Base-by-base conservation (phyloP, 2,329 filamentous ascomycete species). In the Fusarium miscanthi region DNA sequence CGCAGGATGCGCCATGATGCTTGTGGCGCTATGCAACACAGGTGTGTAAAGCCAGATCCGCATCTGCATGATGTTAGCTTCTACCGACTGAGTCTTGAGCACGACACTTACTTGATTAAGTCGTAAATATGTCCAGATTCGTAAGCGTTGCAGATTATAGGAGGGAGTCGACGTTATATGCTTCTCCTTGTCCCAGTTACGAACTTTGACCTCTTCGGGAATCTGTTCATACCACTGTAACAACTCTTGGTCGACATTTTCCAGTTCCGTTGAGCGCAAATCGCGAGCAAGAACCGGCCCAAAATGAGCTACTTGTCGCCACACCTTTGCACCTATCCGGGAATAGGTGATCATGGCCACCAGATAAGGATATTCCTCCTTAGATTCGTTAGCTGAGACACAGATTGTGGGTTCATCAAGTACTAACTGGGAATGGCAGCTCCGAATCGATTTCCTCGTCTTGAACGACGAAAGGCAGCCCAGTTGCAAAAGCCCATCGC, bases 21-120 rank as follows among this genome's bases (percentile, higher is more conserved):
- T 95, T 17, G 90, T 92, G 7, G 93, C 90, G 23, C 92, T 95
- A 80, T 97, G 94, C 13, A 98, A 84, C 6, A 97, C 91, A 0
- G 94, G 94, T 0, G 94, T 93, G 80, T 97, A 95, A 33, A 98
- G 93, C 79, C 94, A 90, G 64, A 95, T 96, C 9, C 95, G 92
- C 83, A 97, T 93, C 83, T 84, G 59, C 10, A 6, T 31, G 17
- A 25, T 59, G 46, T 78, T 17, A 74, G 70, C 38, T 14, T 21
- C 30, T 21, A 9, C 12, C 4, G 7, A 27, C 2, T 7, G 23
- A 19, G 21, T 38, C 10, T 16, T 25, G 13, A 7, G 17, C 17
- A 3, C 11, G 13, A 21, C 19, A 65, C 82, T 63, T 63, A 85
- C 85, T 79, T 97, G 94, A 76, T 97, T 98, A 45, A 94, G 89